Evolutionary conservation across 1,284 basidiomycete species (phyloP).

Genomic region (Ganoderma sinense): DNA sequence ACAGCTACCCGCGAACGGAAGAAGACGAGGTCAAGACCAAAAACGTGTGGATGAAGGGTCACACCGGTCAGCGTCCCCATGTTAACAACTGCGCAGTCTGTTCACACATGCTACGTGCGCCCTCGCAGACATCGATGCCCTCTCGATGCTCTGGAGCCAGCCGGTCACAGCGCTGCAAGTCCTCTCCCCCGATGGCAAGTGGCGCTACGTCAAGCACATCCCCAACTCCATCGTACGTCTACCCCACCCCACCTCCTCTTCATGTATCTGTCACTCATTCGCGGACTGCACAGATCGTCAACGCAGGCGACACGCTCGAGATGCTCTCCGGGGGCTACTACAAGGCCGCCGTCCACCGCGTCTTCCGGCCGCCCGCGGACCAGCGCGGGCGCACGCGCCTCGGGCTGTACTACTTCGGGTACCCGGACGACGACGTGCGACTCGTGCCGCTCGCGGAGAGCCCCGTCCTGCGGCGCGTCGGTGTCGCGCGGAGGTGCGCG

Average conservation of each 20-base stretch:
- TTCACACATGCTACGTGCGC: neutral
- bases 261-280: too few species aligned
- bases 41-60: constrained; percentile 66
- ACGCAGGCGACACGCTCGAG: constrained; percentile 51
- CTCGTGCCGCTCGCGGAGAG: constrained; percentile 40
- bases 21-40: constrained; percentile 62
- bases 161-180: constrained; percentile 67
- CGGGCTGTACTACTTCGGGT: constrained; percentile 52
- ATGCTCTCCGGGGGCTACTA: constrained; percentile 54
- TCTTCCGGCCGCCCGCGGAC: constrained; percentile 56
- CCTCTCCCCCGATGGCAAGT: constrained; percentile 54
- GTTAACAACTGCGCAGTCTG: too few species aligned
- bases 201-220: constrained; percentile 67
- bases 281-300: constrained; percentile 41
- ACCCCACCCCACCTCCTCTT: neutral
- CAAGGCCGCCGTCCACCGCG: constrained; percentile 51
- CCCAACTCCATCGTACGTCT: constrained; percentile 59
- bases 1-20: constrained; percentile 41
- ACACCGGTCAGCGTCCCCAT: constrained; percentile 13
- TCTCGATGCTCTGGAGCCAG: constrained; percentile 66
- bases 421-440: constrained; percentile 39
- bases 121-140: constrained; percentile 50
- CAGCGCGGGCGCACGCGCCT: constrained; percentile 51
- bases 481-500: constrained; percentile 41
- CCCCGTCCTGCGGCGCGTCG: constrained; percentile 41